A percentile compares a stretch with the other conserved stretches of the same genome.
phyloP scores from a whole-genome alignment of 1,284 basidiomycete genomes.

The Cerrena zonata region DNA sequence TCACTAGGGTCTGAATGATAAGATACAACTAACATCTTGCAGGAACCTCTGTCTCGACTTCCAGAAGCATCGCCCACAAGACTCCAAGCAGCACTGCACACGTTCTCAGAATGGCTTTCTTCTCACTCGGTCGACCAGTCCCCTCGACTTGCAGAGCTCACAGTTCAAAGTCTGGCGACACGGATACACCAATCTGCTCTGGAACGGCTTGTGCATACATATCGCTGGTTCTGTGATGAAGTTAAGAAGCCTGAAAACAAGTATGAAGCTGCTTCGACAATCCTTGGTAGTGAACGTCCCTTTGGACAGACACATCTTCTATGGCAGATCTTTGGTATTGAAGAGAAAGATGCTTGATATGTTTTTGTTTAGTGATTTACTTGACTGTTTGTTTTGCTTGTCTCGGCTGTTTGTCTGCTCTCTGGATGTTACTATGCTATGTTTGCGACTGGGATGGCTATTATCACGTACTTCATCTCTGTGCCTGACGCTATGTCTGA shows the following conservation, averaged over 20 bases:
- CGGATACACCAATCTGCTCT: constrained; percentile 74
- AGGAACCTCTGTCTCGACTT: constrained; percentile 71
- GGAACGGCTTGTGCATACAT: constrained; percentile 60
- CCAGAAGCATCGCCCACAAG: constrained; percentile 51
- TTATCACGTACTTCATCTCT: too few species aligned
- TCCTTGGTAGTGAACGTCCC: constrained; percentile 77
- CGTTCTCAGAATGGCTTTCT: constrained; percentile 67
- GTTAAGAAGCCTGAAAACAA: constrained; percentile 70
- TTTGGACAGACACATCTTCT: constrained; percentile 71
- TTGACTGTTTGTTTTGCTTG: neutral
- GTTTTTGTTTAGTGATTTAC: neutral
- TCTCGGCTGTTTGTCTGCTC: too few species aligned
- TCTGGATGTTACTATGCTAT: too few species aligned
- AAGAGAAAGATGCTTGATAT: constrained; percentile 29
- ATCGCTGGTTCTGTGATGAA: constrained; percentile 65
- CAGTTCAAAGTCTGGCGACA: constrained; percentile 59
- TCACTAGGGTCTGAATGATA: constrained; percentile 10
- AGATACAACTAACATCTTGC: constrained; percentile 2
- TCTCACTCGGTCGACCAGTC: constrained; percentile 69
- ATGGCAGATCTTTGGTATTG: constrained; percentile 71
- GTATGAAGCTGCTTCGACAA: constrained; percentile 85
- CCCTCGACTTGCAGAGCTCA: constrained; percentile 69
- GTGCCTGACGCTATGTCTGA: too few species aligned
- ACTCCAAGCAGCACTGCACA: constrained; percentile 49
- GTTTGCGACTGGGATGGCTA: too few species aligned